These are phyloP conservation scores for Cucumis hystrix DNA, from an alignment of 306 rosid species.

Conservation along the genomic window DNA sequence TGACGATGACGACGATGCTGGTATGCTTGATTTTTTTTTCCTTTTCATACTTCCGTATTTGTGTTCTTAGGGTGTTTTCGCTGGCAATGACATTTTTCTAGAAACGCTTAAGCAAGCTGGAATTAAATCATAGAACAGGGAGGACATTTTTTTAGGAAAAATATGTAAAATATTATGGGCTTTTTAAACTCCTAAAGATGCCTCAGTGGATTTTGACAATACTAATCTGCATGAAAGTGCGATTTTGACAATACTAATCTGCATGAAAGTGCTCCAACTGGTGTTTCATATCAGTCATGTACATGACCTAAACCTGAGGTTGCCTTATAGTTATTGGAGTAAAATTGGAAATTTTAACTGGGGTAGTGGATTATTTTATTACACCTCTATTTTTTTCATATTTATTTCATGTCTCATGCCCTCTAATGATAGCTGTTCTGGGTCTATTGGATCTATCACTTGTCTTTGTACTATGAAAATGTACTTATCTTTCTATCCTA, in stretches of 20 bases:
- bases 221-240: background rate
- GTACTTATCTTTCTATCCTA: conserved; percentile 9
- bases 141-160: background rate
- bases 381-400: background rate
- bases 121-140: background rate
- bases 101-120: background rate
- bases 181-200: background rate
- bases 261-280: background rate
- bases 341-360: background rate
- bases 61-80: background rate
- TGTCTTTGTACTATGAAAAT: background rate
- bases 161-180: background rate
- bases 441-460: background rate
- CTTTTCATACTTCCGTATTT: background rate
- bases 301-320: background rate
- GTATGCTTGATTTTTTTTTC: conserved; percentile 12
- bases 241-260: background rate
- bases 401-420: background rate
- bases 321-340: background rate
- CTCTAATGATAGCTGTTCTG: background rate
- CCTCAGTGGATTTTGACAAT: background rate
- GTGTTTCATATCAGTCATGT: background rate
- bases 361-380: background rate
- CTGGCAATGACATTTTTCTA: background rate
- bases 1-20: conserved; percentile 64